Base-by-base conservation (phyloP, 2,329 filamentous ascomycete genomes). In the Achaetomium macrosporum region DNA sequence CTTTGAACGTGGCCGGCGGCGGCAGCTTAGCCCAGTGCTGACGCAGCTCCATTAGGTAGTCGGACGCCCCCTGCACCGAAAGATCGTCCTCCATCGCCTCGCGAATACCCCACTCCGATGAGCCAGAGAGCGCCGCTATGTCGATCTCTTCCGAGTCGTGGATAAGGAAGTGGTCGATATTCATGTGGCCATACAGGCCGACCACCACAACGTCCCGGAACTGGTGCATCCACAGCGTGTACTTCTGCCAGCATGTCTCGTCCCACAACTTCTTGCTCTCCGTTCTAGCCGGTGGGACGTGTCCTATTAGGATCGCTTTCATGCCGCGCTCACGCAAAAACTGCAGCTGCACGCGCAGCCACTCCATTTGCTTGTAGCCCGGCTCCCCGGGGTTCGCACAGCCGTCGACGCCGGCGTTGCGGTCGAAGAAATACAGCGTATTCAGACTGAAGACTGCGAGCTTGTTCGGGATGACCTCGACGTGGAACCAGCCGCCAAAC, bases 201-300 rank as follows among this genome's bases (percentile, higher is more conserved):
- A 81, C 83, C 17, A 91, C 78, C 17, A 99, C 78, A 36, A 99
- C 85, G 67, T 99, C 93, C 33, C 93, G 87, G 69, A 90, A 99
- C 68, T 95, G 90, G 61, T 83, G 81, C 64, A 92, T 73, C 90
- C 91, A 97, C 4, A 97, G 73, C 0, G 90, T 87, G 69, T 96
- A 99, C 67, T 95, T 96, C 68, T 96, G 92, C 91, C 92, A 99
- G 72, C 93, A 99, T 0, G 88, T 90, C 74, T 97, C 92, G 60
- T 96, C 90, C 93, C 93, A 99, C 57, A 83, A 84, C 64, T 83
- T 81, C 75, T 97, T 97, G 70, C 83, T 86, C 35, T 83, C 78
- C 1, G 91, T 93, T 56, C 91, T 79, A 1, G 91, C 92, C 0
- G 93, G 93, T 1, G 93, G 91, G 4, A 99, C 90, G 69, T 99